phyloP scores from a whole-genome alignment of 768 basidiomycete species.

The Tulasnella sp. region DNA sequence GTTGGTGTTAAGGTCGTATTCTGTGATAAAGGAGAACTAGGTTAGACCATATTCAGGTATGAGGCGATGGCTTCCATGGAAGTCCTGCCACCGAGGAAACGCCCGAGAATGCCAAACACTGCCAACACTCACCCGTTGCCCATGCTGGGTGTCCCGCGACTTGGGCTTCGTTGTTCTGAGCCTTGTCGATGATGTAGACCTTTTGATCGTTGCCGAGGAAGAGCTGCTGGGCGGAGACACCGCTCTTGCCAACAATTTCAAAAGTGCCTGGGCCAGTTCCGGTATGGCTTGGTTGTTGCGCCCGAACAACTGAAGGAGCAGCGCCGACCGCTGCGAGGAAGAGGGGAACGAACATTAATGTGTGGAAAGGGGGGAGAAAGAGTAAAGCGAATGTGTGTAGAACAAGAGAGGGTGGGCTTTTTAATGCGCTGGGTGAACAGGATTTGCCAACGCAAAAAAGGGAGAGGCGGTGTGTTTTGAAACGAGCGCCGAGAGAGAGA shows the following conservation, averaged over 20 bases:
- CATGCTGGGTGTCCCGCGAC: conserved; percentile 37
- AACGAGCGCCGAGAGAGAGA: neutral
- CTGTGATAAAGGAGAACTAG: conserved; percentile 17
- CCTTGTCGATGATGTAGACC: conserved; percentile 36
- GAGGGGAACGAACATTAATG: neutral
- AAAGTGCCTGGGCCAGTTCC: conserved; percentile 33
- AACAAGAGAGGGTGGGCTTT: conserved; percentile 4
- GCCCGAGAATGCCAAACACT: neutral
- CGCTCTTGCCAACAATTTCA: conserved; percentile 36
- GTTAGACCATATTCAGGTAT: neutral
- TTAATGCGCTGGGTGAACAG: neutral
- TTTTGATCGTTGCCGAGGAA: conserved; percentile 38
- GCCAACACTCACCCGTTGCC: conserved; percentile 48
- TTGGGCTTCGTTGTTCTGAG: conserved; percentile 35
- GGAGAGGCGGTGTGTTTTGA: neutral
- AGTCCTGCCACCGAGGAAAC: neutral
- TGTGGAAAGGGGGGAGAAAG: neutral
- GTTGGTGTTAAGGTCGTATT: conserved; percentile 71
- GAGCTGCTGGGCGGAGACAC: conserved; percentile 38
- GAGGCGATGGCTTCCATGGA: neutral
- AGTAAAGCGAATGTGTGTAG: conserved; percentile 1
- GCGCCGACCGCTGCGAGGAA: conserved; percentile 7
- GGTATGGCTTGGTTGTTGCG: neutral
- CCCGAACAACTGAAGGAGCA: neutral
- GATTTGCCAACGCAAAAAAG: neutral